Evolutionary conservation across 2,329 filamentous ascomycete species (phyloP).

Genomic region (Claviceps pazoutovae): DNA sequence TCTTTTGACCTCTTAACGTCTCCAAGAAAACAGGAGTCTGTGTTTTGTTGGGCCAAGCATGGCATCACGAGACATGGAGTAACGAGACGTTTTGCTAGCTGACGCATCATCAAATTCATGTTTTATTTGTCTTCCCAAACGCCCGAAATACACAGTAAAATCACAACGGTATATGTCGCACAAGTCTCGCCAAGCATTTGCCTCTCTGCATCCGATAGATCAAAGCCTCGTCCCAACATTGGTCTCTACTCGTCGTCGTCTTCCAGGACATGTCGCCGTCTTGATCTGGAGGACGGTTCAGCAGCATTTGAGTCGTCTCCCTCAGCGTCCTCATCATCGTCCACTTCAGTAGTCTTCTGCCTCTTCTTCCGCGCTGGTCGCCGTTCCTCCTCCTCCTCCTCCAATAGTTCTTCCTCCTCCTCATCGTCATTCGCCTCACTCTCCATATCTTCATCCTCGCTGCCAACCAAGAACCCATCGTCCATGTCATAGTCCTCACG

Average conservation of each 20-base stretch:
- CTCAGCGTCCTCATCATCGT: constrained; percentile 38
- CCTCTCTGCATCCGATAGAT: neutral
- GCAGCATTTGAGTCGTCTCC: constrained; percentile 37
- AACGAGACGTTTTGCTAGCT: neutral
- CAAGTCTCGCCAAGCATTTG: neutral
- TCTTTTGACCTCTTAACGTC: too few species aligned
- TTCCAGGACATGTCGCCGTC: constrained; percentile 43
- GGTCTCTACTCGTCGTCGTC: constrained; percentile 24
- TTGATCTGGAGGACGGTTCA: constrained; percentile 29
- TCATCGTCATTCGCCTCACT: constrained; percentile 47
- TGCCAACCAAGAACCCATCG: constrained; percentile 64
- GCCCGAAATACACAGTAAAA: neutral
- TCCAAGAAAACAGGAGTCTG: neutral
- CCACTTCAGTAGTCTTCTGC: constrained; percentile 34
- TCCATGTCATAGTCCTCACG: constrained; percentile 68
- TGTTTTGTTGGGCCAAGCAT: neutral
- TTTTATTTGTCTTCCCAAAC: neutral
- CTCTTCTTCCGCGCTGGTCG: constrained; percentile 33
- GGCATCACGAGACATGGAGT: neutral
- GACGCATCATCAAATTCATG: neutral
- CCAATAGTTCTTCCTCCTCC: constrained; percentile 44
- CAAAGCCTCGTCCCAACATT: neutral
- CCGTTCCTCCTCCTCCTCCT: constrained; percentile 41
- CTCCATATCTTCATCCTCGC: constrained; percentile 55
- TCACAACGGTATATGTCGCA: neutral